phyloP scores from a whole-genome alignment of 1,139 yeast species.

The Debaryomycetaceae sp. region DNA sequence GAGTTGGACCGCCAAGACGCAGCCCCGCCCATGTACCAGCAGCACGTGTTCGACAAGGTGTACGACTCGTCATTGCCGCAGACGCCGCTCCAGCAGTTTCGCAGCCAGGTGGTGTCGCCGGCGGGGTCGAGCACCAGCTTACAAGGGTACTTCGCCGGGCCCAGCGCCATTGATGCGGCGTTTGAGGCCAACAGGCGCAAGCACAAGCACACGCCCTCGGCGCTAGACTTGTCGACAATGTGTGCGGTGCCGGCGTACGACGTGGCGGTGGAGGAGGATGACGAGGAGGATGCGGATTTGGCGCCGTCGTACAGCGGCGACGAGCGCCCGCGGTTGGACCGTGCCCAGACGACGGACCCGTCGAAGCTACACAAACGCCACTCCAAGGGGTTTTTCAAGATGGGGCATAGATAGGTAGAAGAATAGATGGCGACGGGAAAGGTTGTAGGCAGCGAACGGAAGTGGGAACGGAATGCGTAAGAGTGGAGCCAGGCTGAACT shows the following conservation, averaged over 20 bases:
- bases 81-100: slow-evolving; percentile 37
- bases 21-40: slow-evolving; percentile 43
- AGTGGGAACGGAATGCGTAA: background rate
- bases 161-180: slow-evolving; percentile 7
- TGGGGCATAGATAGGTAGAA: slow-evolving; percentile 2
- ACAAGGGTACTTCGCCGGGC: slow-evolving; percentile 20
- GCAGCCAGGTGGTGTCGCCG: slow-evolving; percentile 20
- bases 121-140: slow-evolving; percentile 17
- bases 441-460: too few relatives aligned
- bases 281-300: slow-evolving; percentile 22
- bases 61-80: slow-evolving; percentile 34
- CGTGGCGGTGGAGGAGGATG: slow-evolving; percentile 31
- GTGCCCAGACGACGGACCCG: slow-evolving; percentile 11
- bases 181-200: slow-evolving; percentile 2
- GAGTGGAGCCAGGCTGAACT: background rate
- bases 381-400: slow-evolving; percentile 3
- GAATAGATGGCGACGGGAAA: too few relatives aligned
- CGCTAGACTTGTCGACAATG: slow-evolving; percentile 19
- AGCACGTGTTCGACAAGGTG: slow-evolving; percentile 32
- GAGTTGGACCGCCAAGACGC: slow-evolving; percentile 27
- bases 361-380: slow-evolving; percentile 1
- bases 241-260: slow-evolving; percentile 34
- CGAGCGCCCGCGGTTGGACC: slow-evolving; percentile 8
- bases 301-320: slow-evolving; percentile 29
- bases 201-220: slow-evolving; percentile 10